Conservation (phyloP, 768 basidiomycete species). For the Tricholoma saponaceum region DNA sequence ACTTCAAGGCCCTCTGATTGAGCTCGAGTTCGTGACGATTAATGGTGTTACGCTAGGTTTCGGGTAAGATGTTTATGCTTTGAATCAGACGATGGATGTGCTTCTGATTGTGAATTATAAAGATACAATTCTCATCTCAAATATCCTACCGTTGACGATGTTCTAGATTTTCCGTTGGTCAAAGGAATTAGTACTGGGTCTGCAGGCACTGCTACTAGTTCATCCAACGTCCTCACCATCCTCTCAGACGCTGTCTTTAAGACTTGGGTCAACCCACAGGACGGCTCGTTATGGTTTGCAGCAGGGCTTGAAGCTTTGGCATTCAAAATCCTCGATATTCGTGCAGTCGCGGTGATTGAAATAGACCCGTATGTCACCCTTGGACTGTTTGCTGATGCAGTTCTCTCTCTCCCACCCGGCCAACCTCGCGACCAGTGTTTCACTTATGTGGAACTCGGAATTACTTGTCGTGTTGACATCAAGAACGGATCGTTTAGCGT, state of each 20-base stretch:
- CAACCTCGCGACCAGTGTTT: background rate
- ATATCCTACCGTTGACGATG: background rate
- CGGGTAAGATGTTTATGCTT: background rate
- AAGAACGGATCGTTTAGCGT: background rate
- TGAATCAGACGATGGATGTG: background rate
- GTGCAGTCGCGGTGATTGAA: conserved; percentile 1
- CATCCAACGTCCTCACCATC: background rate
- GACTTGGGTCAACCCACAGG: background rate
- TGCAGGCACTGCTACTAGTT: no score
- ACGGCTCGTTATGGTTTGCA: conserved; percentile 1
- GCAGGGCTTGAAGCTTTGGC: conserved; percentile 1
- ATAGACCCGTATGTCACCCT: background rate
- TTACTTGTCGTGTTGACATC: background rate
- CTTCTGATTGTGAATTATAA: background rate
- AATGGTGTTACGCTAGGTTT: background rate
- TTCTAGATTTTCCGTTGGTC: background rate
- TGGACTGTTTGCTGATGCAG: conserved; percentile 1
- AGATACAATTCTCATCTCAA: conserved; percentile 1
- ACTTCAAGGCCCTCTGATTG: background rate
- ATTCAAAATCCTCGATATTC: background rate
- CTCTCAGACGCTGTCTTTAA: background rate
- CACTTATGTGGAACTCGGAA: conserved; percentile 2
- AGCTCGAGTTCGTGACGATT: conserved; percentile 1
- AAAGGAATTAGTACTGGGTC: background rate
- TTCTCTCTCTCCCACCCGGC: background rate